Evolutionary conservation across 768 basidiomycete genomes (phyloP).

Genomic region (Auriscalpium vulgare): DNA sequence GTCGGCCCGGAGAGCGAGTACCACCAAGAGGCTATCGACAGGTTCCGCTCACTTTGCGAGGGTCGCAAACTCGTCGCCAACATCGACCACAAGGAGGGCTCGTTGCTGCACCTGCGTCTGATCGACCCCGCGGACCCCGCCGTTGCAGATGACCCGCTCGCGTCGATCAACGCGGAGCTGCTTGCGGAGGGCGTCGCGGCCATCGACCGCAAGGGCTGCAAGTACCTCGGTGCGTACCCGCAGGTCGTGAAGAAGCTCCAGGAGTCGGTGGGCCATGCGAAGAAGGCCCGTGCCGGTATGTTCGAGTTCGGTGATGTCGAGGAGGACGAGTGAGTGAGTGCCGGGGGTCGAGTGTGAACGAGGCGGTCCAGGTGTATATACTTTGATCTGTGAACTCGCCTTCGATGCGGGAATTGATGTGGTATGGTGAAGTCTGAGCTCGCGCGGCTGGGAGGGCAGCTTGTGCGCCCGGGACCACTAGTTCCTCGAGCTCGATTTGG

Average conservation of each 20-base stretch:
- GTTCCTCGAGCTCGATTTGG: too few relatives aligned
- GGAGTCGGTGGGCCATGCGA: conserved; percentile 53
- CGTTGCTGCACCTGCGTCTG: conserved; percentile 77
- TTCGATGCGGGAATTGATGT: too few relatives aligned
- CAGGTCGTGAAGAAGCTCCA: conserved; percentile 58
- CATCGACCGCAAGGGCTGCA: conserved; percentile 71
- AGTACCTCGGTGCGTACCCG: conserved; percentile 64
- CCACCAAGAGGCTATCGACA: conserved; percentile 72
- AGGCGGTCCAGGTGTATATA: too few relatives aligned
- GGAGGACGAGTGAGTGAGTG: conserved; percentile 52
- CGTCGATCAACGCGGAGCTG: conserved; percentile 85
- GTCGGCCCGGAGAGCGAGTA: conserved; percentile 81
- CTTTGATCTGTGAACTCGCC: too few relatives aligned
- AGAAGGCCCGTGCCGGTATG: conserved; percentile 71
- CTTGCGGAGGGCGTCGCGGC: conserved; percentile 81
- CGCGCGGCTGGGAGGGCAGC: too few relatives aligned
- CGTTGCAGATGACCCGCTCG: conserved; percentile 56
- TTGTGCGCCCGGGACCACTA: too few relatives aligned
- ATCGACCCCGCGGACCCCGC: conserved; percentile 80
- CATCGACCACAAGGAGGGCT: conserved; percentile 78
- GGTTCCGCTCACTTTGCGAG: conserved; percentile 80
- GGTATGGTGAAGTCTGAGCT: too few relatives aligned
- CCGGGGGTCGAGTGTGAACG: neutral
- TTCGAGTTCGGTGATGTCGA: conserved; percentile 91
- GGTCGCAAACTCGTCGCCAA: conserved; percentile 98